Evolutionary conservation across 345 rosid species (phyloP).

Genomic region (Chamaenerion angustifolium): DNA sequence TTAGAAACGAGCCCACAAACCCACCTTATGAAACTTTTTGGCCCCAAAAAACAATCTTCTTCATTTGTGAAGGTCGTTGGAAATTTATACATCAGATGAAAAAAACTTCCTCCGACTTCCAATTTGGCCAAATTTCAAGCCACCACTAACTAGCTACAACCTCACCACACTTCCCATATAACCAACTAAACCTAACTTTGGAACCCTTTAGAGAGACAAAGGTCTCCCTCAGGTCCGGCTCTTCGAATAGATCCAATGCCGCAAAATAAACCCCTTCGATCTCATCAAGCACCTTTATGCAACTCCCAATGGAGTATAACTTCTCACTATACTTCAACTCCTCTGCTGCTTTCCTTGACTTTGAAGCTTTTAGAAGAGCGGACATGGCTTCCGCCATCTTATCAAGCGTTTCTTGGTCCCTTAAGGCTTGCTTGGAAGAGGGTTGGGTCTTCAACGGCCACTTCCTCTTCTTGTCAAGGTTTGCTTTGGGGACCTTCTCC

Average conservation of each 20-base stretch:
- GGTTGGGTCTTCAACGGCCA: constrained; percentile 20
- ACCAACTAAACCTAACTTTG: constrained; percentile 34
- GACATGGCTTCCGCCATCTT: constrained; percentile 47
- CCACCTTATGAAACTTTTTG: no score
- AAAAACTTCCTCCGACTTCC: not conserved
- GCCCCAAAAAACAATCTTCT: no score
- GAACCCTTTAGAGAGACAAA: constrained; percentile 42
- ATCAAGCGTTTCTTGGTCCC: constrained; percentile 23
- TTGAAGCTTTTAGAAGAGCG: constrained; percentile 45
- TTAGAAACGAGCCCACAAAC: no score
- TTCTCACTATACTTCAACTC: constrained; percentile 15
- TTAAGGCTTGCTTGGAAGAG: constrained; percentile 14
- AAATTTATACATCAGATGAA: not conserved
- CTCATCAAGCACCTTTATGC: constrained; percentile 58
- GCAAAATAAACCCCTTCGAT: constrained; percentile 42
- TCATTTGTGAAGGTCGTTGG: no score
- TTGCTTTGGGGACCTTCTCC: constrained; percentile 17
- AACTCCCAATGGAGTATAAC: constrained; percentile 37
- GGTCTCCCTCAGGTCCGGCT: constrained; percentile 36
- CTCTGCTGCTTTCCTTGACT: constrained; percentile 14
- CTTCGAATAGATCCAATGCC: constrained; percentile 67
- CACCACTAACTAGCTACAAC: not conserved
- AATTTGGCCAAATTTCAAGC: not conserved
- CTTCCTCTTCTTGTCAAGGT: constrained; percentile 30
- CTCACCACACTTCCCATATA: constrained; percentile 33